phyloP scores from a whole-genome alignment of 495 filamentous ascomycete genomes.

The Coniosporium apollinis region DNA sequence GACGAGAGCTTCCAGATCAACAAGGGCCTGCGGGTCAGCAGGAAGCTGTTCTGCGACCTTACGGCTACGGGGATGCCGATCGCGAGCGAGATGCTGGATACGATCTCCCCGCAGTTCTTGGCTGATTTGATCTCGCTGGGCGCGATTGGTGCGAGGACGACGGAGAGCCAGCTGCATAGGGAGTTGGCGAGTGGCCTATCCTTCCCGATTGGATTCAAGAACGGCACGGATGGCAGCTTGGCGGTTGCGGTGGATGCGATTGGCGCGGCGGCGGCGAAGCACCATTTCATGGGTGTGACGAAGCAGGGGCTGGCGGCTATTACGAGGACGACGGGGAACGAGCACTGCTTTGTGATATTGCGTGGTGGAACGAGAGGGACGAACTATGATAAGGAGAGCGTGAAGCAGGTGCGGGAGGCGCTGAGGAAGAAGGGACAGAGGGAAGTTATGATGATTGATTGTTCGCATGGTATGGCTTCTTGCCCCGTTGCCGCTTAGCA shows the following conservation, averaged over 20 bases:
- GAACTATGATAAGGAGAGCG: constrained; percentile 78
- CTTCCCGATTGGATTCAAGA: constrained; percentile 98
- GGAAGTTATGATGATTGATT: constrained; percentile 92
- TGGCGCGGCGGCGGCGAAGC: constrained; percentile 73
- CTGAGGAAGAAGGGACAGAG: constrained; percentile 72
- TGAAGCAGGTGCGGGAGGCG: constrained; percentile 61
- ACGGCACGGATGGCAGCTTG: constrained; percentile 90
- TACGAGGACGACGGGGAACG: constrained; percentile 79
- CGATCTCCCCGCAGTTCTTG: constrained; percentile 91
- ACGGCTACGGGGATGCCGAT: constrained; percentile 79
- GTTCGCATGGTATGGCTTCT: constrained; percentile 58
- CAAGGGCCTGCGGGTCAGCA: constrained; percentile 80
- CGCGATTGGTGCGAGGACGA: constrained; percentile 93
- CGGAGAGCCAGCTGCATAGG: constrained; percentile 87
- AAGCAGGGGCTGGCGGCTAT: constrained; percentile 95
- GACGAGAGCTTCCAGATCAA: constrained; percentile 97
- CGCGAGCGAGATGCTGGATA: constrained; percentile 94
- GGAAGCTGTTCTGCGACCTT: constrained; percentile 81
- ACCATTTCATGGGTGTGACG: constrained; percentile 99
- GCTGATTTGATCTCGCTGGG: constrained; percentile 91
- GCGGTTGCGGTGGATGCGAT: constrained; percentile 94
- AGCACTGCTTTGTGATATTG: constrained; percentile 93
- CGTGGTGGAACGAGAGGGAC: constrained; percentile 85
- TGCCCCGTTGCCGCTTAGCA: constrained; percentile 5
- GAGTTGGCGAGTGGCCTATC: constrained; percentile 93